phyloP scores from a whole-genome alignment of 139 green algal genomes.

The Raphidocelis subcapitata region DNA sequence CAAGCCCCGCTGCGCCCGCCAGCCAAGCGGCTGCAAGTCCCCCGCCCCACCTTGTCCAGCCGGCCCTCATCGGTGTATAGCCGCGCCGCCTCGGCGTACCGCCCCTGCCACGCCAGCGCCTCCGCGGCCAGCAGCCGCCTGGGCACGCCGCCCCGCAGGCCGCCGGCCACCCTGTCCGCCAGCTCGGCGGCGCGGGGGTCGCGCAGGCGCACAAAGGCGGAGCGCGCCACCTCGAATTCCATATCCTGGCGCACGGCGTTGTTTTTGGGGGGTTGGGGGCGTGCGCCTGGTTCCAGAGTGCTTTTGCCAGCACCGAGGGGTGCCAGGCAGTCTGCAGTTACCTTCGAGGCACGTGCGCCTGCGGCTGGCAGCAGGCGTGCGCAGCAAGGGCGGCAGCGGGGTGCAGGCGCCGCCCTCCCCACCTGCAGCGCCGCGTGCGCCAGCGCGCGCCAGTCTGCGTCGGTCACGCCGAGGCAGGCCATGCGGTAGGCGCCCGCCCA shows the following conservation, averaged over 20 bases:
- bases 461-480: slow-evolving; percentile 78
- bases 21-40: too few species aligned
- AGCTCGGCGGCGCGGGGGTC: slow-evolving; percentile 75
- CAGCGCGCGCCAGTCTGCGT: slow-evolving; percentile 75
- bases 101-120: slow-evolving; percentile 68
- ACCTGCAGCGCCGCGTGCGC: slow-evolving; percentile 62
- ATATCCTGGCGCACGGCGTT: slow-evolving; percentile 33
- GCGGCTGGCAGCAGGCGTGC: too few species aligned
- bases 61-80: slow-evolving; percentile 45
- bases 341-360: too few species aligned
- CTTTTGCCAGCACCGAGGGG: too few species aligned
- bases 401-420: too few species aligned
- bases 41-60: slow-evolving; percentile 19
- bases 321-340: too few species aligned
- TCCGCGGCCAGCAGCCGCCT: slow-evolving; percentile 61
- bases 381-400: too few species aligned
- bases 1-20: too few species aligned
- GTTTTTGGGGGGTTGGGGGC: neutral
- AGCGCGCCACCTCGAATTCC: slow-evolving; percentile 68
- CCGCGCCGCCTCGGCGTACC: slow-evolving; percentile 70
- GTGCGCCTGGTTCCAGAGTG: too few species aligned
- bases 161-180: slow-evolving; percentile 54
- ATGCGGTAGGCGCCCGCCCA: slow-evolving; percentile 64
- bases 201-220: slow-evolving; percentile 72
- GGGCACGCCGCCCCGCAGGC: slow-evolving; percentile 28